Conservation (phyloP, 164 flowering plant genomes). For the Dillenia turbinata region DNA sequence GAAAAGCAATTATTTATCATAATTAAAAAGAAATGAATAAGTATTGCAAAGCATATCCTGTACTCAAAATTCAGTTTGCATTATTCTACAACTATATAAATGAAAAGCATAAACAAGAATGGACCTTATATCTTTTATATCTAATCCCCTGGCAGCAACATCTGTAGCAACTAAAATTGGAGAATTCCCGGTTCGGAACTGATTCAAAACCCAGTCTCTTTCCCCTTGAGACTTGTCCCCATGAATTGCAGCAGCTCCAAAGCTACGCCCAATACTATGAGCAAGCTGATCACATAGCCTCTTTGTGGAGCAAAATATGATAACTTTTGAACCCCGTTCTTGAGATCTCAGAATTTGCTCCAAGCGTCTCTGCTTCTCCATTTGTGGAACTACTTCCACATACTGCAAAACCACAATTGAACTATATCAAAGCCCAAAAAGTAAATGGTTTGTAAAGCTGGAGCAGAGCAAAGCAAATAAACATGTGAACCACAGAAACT, state of each 20-base stretch:
- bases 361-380: constrained; percentile 82
- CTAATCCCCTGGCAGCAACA: constrained; percentile 96
- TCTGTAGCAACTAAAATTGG: constrained; percentile 91
- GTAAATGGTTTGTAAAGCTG: too few species aligned
- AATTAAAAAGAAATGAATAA: too few species aligned
- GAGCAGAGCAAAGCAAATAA: not conserved
- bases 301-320: constrained; percentile 86
- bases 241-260: constrained; percentile 92
- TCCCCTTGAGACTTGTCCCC: constrained; percentile 92
- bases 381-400: constrained; percentile 85
- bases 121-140: constrained; percentile 87
- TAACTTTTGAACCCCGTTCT: constrained; percentile 79
- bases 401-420: constrained; percentile 31
- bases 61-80: not conserved
- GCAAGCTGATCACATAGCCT: constrained; percentile 86
- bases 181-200: constrained; percentile 73
- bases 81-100: not conserved
- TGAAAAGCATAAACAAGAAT: not conserved
- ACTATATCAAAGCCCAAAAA: too few species aligned
- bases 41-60: too few species aligned
- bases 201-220: constrained; percentile 87
- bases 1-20: too few species aligned
- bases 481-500: too few species aligned
- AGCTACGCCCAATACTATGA: constrained; percentile 65
- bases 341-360: constrained; percentile 85